Conservation (phyloP, 2,329 filamentous ascomycete genomes). For the Falciphora oryzae region DNA sequence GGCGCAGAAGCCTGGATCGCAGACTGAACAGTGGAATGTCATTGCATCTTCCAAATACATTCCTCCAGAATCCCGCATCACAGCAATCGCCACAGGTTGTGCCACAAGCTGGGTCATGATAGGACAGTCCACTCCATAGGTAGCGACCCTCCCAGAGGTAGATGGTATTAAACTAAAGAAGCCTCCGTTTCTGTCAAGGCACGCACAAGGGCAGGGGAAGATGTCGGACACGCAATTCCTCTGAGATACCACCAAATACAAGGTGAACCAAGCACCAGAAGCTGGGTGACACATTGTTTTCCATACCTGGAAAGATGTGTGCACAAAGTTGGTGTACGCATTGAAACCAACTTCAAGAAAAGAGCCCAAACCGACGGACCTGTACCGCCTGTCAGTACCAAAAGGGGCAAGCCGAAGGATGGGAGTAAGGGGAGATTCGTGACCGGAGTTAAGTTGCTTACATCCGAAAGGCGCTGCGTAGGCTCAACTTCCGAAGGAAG, state of each 20-base stretch:
- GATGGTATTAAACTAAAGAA: not conserved
- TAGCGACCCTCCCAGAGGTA: not conserved
- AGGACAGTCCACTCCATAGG: not conserved
- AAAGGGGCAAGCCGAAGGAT: not conserved
- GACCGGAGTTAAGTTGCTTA: conserved; percentile 27
- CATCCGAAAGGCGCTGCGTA: conserved; percentile 68
- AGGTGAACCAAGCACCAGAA: not conserved
- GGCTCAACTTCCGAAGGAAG: conserved; percentile 50
- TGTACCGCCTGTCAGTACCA: conserved; percentile 27
- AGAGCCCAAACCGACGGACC: conserved; percentile 29
- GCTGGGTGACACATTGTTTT: no score
- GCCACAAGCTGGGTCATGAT: conserved; percentile 73
- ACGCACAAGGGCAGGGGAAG: not conserved
- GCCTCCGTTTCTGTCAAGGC: not conserved
- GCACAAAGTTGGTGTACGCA: not conserved
- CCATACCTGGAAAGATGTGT: no score
- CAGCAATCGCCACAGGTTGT: conserved; percentile 73
- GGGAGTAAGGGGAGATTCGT: not conserved
- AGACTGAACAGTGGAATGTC: conserved; percentile 63
- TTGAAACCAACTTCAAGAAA: conserved; percentile 14
- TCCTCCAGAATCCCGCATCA: conserved; percentile 45
- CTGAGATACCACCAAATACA: not conserved
- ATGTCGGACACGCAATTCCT: not conserved
- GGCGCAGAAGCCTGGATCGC: conserved; percentile 53
- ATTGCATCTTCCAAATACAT: conserved; percentile 55